phyloP scores from a whole-genome alignment of 192 early-diverging fungal genomes.

The Coemansia sp. region DNA sequence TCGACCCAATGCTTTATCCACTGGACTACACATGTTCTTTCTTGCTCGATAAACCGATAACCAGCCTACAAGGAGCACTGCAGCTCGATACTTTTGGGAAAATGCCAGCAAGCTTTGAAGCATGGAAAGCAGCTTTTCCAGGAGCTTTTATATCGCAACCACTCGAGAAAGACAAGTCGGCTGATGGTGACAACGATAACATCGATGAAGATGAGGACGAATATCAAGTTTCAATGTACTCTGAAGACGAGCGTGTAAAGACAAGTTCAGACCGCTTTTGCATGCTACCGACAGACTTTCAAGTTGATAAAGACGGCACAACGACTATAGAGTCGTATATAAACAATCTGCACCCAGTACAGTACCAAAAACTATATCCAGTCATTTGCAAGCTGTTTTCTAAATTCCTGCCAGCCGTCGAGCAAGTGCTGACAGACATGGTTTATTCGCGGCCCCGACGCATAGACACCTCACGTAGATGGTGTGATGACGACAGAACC shows the following conservation, averaged over 20 bases:
- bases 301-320: constrained; percentile 49
- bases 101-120: constrained; percentile 6
- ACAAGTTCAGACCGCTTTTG: constrained; percentile 20
- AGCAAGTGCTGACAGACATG: constrained; percentile 47
- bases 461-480: constrained; percentile 14
- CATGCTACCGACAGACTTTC: constrained; percentile 69
- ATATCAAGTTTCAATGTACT: neutral
- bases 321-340: constrained; percentile 60
- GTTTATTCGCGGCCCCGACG: constrained; percentile 2
- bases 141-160: too few species aligned
- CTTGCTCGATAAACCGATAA: constrained; percentile 18
- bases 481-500: too few species aligned
- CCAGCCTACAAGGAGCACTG: constrained; percentile 20
- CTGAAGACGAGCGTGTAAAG: too few species aligned
- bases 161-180: neutral
- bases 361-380: constrained; percentile 52
- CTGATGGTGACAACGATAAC: neutral
- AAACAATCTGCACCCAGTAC: constrained; percentile 66
- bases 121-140: constrained; percentile 23
- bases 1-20: constrained; percentile 55
- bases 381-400: constrained; percentile 53
- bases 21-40: constrained; percentile 29
- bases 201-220: neutral
- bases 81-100: constrained; percentile 25
- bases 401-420: constrained; percentile 62